Percentiles rank a stretch among this genome's conserved stretches.
phyloP scores from a whole-genome alignment of 225 moss, liverwort and hornwort species.

The Neckera pumila region DNA sequence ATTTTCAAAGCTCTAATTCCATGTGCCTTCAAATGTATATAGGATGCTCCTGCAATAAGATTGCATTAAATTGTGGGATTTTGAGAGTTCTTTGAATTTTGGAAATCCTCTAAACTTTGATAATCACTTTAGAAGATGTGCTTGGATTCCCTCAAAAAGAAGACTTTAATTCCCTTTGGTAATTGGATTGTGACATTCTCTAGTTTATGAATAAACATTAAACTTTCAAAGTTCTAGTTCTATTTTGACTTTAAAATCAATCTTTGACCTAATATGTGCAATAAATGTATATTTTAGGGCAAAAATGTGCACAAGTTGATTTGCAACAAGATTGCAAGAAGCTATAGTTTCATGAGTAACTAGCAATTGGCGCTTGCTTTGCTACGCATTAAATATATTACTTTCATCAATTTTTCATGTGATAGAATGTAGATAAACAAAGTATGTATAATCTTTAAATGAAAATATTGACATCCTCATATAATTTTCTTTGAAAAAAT shows the following conservation, averaged over 20 bases:
- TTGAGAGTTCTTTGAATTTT: neutral
- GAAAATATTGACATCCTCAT: no score
- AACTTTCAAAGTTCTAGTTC: neutral
- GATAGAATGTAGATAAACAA: no score
- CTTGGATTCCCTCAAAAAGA: no score
- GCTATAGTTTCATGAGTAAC: neutral
- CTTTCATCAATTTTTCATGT: no score
- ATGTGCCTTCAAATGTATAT: neutral
- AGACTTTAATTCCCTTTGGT: neutral
- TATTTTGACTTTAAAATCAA: neutral
- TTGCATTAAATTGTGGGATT: neutral
- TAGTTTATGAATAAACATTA: neutral
- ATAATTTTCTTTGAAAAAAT: no score
- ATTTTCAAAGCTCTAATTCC: neutral
- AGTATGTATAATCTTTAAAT: no score
- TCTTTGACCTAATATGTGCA: fast-evolving
- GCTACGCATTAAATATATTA: no score
- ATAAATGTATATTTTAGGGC: neutral
- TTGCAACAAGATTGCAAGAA: neutral
- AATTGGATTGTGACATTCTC: neutral
- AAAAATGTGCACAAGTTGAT: neutral
- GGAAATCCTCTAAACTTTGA: neutral
- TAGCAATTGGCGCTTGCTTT: no score
- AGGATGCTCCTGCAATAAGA: neutral
- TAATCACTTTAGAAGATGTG: neutral